A percentile compares a stretch with the other conserved stretches of the same genome.
Conservation (phyloP, 1,139 yeast genomes). For the Saccharomycopsis crataegensis region DNA sequence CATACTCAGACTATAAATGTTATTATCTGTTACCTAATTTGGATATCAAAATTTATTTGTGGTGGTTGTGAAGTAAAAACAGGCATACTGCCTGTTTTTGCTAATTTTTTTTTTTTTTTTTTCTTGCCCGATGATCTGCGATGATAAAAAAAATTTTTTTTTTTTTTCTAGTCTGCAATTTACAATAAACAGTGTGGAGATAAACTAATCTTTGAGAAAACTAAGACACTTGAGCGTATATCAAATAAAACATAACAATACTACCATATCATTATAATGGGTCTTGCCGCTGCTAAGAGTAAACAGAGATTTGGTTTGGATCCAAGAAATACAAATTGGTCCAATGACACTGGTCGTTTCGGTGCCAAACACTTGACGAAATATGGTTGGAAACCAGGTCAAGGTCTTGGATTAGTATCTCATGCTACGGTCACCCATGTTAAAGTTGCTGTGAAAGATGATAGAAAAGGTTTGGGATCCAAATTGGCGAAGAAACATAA, state of each 20-base stretch:
- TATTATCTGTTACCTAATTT: no score
- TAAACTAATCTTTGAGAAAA: no score
- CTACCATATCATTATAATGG: constrained; percentile 42
- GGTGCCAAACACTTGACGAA: constrained; percentile 81
- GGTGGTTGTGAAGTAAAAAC: neutral
- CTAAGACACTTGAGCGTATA: no score
- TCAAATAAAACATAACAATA: no score
- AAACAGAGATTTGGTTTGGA: constrained; percentile 87
- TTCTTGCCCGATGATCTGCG: neutral
- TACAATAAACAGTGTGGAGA: no score
- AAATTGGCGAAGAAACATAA: constrained; percentile 50
- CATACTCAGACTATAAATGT: no score
- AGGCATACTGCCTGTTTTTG: neutral
- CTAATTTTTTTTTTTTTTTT: neutral
- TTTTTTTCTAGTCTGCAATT: no score
- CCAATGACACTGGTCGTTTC: constrained; percentile 74
- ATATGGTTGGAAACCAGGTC: constrained; percentile 90
- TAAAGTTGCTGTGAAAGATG: constrained; percentile 73
- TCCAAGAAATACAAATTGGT: constrained; percentile 94
- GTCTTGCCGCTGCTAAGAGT: constrained; percentile 77
- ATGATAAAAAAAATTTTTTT: neutral
- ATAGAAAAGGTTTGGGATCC: constrained; percentile 83
- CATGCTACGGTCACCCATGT: constrained; percentile 71
- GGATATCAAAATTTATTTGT: no score
- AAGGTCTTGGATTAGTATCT: constrained; percentile 70